Conservation (phyloP, 2,329 filamentous ascomycete species). For the Didymellaceae sp. region DNA sequence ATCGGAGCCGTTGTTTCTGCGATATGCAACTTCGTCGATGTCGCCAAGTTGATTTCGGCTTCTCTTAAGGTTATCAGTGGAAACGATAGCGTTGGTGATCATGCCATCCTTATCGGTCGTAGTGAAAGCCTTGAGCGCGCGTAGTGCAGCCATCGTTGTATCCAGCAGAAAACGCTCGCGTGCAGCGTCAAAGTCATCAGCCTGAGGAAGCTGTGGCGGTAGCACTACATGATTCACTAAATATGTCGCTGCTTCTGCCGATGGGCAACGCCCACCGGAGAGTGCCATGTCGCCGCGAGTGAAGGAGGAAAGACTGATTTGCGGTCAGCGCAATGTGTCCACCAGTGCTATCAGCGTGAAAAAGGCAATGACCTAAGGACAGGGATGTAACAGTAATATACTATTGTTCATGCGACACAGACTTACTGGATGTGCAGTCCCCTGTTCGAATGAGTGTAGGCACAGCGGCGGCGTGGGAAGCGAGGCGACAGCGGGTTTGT, state of each 20-base stretch:
- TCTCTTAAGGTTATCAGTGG: conserved; percentile 22
- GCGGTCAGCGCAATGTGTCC: background rate
- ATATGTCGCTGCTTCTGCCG: conserved; percentile 14
- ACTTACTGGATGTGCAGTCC: no score
- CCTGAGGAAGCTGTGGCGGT: conserved; percentile 56
- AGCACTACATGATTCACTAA: conserved; percentile 55
- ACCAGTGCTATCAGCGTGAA: background rate
- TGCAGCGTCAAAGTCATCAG: conserved; percentile 29
- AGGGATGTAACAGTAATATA: no score
- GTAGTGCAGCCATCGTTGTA: conserved; percentile 17
- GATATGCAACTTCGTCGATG: conserved; percentile 15
- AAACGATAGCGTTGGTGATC: conserved; percentile 17
- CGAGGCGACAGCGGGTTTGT: background rate
- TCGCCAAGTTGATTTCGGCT: conserved; percentile 17
- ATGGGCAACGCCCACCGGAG: conserved; percentile 1
- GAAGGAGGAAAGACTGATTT: background rate
- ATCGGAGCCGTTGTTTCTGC: conserved; percentile 25
- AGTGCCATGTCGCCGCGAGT: conserved; percentile 7
- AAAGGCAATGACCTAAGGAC: no score
- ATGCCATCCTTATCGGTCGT: background rate
- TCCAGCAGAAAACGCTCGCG: conserved; percentile 26
- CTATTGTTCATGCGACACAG: no score
- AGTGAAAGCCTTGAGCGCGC: conserved; percentile 14
- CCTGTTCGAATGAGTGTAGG: no score
- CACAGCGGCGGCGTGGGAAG: background rate